These are phyloP conservation scores for Ustilago tritici DNA, from an alignment of 1,284 basidiomycete species.

Conservation along the genomic window DNA sequence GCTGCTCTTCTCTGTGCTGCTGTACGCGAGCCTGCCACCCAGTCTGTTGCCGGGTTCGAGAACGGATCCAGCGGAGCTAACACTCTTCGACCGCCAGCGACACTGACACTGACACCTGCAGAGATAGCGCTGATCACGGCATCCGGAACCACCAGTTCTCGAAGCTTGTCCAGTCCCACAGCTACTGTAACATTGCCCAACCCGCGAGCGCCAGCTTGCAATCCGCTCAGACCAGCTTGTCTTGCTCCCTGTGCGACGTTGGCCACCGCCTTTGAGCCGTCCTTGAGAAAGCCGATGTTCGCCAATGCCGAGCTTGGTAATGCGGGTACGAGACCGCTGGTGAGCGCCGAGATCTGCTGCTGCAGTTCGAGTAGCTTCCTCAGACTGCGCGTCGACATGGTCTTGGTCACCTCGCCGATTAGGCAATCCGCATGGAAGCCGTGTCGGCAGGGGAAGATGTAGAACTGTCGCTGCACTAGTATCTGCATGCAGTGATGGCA, in stretches of 20 bases:
- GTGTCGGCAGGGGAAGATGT: slow-evolving; percentile 97
- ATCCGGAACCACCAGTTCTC: slow-evolving; percentile 65
- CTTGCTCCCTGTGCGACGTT: slow-evolving; percentile 32
- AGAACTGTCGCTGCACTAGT: slow-evolving; percentile 89
- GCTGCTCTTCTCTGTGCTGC: slow-evolving; percentile 38
- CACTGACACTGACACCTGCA: slow-evolving; percentile 60
- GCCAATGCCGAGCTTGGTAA: slow-evolving; percentile 38
- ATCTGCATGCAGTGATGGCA: slow-evolving; percentile 84
- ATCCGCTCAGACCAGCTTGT: slow-evolving; percentile 31
- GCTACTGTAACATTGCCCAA: slow-evolving; percentile 42
- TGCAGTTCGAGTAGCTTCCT: slow-evolving; percentile 65
- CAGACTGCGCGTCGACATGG: slow-evolving; percentile 60
- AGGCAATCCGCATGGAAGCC: slow-evolving; percentile 73
- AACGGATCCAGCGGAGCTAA: slow-evolving; percentile 64
- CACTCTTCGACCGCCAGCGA: slow-evolving; percentile 57
- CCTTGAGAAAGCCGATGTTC: slow-evolving; percentile 44
- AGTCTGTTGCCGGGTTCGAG: slow-evolving; percentile 48
- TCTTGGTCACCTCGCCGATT: slow-evolving; percentile 64
- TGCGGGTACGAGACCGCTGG: slow-evolving; percentile 41
- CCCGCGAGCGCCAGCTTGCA: slow-evolving; percentile 39
- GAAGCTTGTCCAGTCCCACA: slow-evolving; percentile 59
- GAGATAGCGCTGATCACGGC: slow-evolving; percentile 65
- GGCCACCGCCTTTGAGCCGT: slow-evolving; percentile 35
- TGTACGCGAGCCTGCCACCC: slow-evolving; percentile 47
- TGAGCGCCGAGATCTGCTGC: slow-evolving; percentile 46